Base-by-base conservation (phyloP, 1,284 basidiomycete species). In the Pseudozyma tsukubaensis region DNA sequence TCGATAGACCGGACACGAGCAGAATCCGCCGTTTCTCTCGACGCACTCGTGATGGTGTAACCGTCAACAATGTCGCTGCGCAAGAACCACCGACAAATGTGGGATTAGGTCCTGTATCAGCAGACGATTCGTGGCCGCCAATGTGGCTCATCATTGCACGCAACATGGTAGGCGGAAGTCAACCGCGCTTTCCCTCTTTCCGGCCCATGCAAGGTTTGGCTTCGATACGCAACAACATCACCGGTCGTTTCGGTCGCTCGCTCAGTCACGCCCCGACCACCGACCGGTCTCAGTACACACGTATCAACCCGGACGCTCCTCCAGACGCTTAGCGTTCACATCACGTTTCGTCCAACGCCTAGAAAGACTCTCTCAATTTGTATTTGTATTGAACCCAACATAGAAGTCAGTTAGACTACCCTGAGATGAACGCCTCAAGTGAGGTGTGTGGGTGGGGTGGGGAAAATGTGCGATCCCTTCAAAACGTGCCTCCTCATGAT, bases 381-480 rank as follows among this genome's bases (percentile, higher is more conserved):
- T 52, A 43, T 35, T 63, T 70, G 56, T 63, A 63, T 42, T 56
- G 47, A 49, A 14, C 16, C 32, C n/a, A 47, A 14, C 18, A 29
- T 29, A 29, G 24, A 29, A 21, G 21, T 45, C 10, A 24, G 37
- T 39, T 39, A 29, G 3, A 6, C 24, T 29, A 29, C 6, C 3
- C 6, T 29, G 6, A 29, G 24, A 29, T 29, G 24, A 29, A 29
- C 24, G 6, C 6, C 24, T 21, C 37, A 32, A n/a, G 13, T 34
- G 29, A 8, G 24, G 36, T 6, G 29, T 34, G 44, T 11, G 19
- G 16, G 35, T n/a, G 54, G 54, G 18, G 6, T 18, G 34, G 9
- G 40, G 50, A 8, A 21, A 37, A 67, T 80, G 78, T 78, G 64
- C 44, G 70, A 68, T 61, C 55, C 71, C 76, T 80, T 80, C 76